Percentiles rank a stretch among this genome's conserved stretches.
Evolutionary conservation across 768 basidiomycete genomes (phyloP).

Genomic region (Phlegmacium glaucopus): DNA sequence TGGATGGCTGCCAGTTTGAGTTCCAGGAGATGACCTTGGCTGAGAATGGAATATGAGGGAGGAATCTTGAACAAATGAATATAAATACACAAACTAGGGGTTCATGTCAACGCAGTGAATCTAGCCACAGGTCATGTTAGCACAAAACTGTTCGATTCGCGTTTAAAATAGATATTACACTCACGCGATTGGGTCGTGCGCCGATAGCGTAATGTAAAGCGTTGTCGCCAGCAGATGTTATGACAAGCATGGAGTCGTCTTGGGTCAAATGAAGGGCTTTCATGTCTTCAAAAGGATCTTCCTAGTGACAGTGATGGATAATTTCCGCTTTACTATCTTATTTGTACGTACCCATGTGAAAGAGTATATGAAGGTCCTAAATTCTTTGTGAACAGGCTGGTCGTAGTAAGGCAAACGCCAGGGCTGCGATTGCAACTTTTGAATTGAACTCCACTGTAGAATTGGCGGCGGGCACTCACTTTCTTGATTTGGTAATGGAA

Average conservation of each 20-base stretch:
- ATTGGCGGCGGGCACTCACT: conserved; percentile 23
- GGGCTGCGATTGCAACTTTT: conserved; percentile 25
- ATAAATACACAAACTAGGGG: conserved; percentile 29
- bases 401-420: conserved; percentile 75
- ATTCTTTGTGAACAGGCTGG: conserved; percentile 64
- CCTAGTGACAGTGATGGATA: conserved; percentile 29
- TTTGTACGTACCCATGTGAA: conserved; percentile 50
- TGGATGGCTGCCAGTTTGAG: conserved; percentile 70
- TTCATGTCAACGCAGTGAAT: conserved; percentile 78
- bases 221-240: conserved; percentile 80
- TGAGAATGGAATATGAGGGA: no score
- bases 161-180: conserved; percentile 8
- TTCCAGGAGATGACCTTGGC: conserved; percentile 76
- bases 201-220: conserved; percentile 74
- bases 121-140: conserved; percentile 15
- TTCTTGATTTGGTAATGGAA: conserved; percentile 60
- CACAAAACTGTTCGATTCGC: conserved; percentile 2
- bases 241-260: conserved; percentile 67
- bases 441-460: background rate
- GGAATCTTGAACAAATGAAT: no score
- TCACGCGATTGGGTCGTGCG: conserved; percentile 51
- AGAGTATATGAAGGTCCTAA: conserved; percentile 59
- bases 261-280: conserved; percentile 51
- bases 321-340: background rate
- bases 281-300: conserved; percentile 77